Conservation (phyloP, 116 monocot genomes). For the Posidonia oceanica region DNA sequence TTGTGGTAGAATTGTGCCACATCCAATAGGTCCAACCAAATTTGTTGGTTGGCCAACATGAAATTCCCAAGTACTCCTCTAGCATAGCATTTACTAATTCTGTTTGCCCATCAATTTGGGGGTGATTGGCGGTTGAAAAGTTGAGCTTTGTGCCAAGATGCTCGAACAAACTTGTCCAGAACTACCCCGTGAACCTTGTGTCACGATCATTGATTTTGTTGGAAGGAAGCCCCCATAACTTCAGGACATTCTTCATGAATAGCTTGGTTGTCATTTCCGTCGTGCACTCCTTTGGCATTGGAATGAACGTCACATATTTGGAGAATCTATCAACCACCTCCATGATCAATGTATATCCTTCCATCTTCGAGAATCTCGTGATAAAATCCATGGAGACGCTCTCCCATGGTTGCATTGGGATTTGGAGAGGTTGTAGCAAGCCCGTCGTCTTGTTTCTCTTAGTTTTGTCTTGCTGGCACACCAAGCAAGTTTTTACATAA, state of each 20-base stretch:
- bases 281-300: not conserved
- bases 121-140: no score
- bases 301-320: conserved; percentile 2
- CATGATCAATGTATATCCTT: not conserved
- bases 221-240: not conserved
- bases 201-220: conserved; percentile 9
- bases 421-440: no score
- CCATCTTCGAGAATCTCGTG: not conserved
- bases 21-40: not conserved
- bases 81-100: not conserved
- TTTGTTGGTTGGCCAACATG: not conserved
- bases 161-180: conserved; percentile 1
- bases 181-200: not conserved
- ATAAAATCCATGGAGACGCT: conserved; percentile 4
- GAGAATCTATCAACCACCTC: not conserved
- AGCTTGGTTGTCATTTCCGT: not conserved
- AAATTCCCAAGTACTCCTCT: conserved; percentile 5
- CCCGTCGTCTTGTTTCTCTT: not conserved
- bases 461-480: not conserved
- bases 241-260: conserved; percentile 1
- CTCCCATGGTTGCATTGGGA: not conserved
- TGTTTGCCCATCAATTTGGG: not conserved
- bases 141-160: no score
- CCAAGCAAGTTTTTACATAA: no score
- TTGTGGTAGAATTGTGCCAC: conserved; percentile 6